Evolutionary conservation across 1,139 yeast genomes (phyloP), one percentile per base, ranked within the genome.

Genomic region (Geotrichum macrosporum): DNA sequence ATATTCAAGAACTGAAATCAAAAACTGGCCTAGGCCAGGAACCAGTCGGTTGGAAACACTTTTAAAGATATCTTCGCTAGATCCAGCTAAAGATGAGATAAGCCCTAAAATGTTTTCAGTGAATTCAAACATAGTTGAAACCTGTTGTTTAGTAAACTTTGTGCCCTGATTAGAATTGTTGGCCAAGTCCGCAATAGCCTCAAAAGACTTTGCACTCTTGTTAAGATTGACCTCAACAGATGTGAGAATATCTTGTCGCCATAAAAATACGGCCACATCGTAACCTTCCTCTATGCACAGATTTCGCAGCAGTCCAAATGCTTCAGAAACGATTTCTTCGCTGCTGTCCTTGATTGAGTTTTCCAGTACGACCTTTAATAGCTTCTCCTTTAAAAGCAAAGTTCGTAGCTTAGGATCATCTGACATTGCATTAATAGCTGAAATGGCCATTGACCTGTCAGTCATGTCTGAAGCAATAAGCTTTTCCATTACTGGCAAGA

Each of bases 201-300:
- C 49, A 56, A 63, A 50, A 52, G 61, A 42, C 20, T 45, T 33
- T 1, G 44, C 61, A 27, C 80, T 72, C 55, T 80, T 80, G 0
- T 61, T 61, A 39, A 83, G 65, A 1, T 80, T 76, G 4, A 62
- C 58, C 42, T 73, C 75, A 32, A 88, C 70, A 16, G 76, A 66
- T 0, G 75, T 70, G 82, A 95, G 80, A 41, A 92, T 77, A 51
- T 84, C 80, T 22, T 80, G 79, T 63, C 96, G 76, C 85, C 94
- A 84, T 48, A 84, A 65, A 62, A 77, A 78, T 26, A 77, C 75
- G 32, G 88, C 78, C 24, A 86, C 76, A 53, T 86, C 95, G 57
- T 86, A 81, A n/a, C 96, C 97, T 66, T 87, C 95, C 61, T 87
- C 95, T 44, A 86, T 72, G 3, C 83, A 81, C 46, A 89, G 61